These are phyloP conservation scores for Phialocephala subalpina DNA, from an alignment of 2,329 filamentous ascomycete genomes.

Conservation along the genomic window DNA sequence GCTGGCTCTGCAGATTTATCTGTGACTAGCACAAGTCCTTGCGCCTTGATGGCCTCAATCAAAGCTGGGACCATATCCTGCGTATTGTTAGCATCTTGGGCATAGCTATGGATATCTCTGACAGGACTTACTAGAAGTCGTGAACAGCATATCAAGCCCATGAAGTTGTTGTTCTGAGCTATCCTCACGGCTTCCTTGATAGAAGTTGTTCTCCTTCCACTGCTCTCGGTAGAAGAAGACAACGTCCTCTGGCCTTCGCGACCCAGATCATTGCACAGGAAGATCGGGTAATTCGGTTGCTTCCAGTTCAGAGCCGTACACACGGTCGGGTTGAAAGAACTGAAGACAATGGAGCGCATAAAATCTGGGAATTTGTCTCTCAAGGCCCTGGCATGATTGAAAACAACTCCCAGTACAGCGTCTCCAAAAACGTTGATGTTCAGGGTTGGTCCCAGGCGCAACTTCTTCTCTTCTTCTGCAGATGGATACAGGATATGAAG, in stretches of 20 bases:
- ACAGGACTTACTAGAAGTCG: slow-evolving; percentile 76
- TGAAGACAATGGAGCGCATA: slow-evolving; percentile 90
- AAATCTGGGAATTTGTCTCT: slow-evolving; percentile 72
- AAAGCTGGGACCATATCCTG: slow-evolving; percentile 93
- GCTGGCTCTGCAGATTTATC: slow-evolving; percentile 72
- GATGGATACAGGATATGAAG: slow-evolving; percentile 92
- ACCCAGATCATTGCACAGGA: slow-evolving; percentile 93
- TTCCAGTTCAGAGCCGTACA: slow-evolving; percentile 99
- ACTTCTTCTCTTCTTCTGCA: slow-evolving; percentile 71
- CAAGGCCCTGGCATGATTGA: slow-evolving; percentile 83
- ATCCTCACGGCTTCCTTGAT: slow-evolving; percentile 96
- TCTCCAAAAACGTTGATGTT: slow-evolving; percentile 92
- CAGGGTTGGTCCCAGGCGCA: slow-evolving; percentile 75
- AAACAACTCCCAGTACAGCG: slow-evolving; percentile 82
- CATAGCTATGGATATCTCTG: neutral
- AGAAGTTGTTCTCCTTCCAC: slow-evolving; percentile 78
- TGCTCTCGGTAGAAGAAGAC: slow-evolving; percentile 47
- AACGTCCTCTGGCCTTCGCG: slow-evolving; percentile 57
- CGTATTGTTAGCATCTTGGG: slow-evolving; percentile 35
- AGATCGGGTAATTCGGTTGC: slow-evolving; percentile 96
- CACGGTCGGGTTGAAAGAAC: slow-evolving; percentile 87
- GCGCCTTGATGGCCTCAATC: slow-evolving; percentile 91
- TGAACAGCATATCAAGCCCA: slow-evolving; percentile 93
- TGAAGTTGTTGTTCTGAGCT: slow-evolving; percentile 95
- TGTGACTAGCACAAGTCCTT: slow-evolving; percentile 89